Evolutionary conservation across 2,329 filamentous ascomycete genomes (phyloP).

Genomic region (Gaeumannomyces sp.): DNA sequence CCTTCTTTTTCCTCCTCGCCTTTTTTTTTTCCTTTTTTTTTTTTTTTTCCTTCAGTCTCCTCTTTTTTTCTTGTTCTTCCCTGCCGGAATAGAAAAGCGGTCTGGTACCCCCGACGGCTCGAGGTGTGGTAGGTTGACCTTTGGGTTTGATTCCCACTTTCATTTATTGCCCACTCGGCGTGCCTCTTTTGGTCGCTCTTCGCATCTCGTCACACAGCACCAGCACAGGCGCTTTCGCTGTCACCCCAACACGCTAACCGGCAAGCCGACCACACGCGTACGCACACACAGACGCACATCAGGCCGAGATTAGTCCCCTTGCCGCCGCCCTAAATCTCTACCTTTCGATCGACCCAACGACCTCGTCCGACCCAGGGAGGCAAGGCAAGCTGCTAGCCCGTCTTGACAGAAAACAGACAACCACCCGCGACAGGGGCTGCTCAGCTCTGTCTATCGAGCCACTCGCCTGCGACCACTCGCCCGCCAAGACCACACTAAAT

Average conservation of each 20-base stretch:
- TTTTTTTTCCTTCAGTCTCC: not conserved
- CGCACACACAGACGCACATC: not conserved
- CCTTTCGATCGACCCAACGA: not conserved
- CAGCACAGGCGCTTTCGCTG: not conserved
- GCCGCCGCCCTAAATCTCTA: not conserved
- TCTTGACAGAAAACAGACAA: not conserved
- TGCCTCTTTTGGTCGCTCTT: not conserved
- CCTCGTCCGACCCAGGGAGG: not conserved
- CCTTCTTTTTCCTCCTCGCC: slow-evolving; percentile 12
- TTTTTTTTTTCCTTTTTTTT: slow-evolving; percentile 16
- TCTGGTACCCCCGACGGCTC: not conserved
- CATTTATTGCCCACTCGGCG: not conserved
- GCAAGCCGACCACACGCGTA: slow-evolving; percentile 2
- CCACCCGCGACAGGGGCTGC: not conserved
- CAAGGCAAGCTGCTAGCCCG: not conserved
- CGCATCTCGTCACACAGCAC: not conserved
- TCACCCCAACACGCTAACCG: slow-evolving; percentile 1
- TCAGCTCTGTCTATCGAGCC: not conserved
- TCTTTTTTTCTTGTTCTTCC: not conserved
- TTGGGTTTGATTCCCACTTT: not conserved
- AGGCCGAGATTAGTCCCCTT: not conserved
- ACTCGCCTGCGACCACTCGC: not conserved
- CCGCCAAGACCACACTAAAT: slow-evolving; percentile 7
- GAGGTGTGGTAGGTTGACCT: not conserved
- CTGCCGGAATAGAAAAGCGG: slow-evolving; percentile 1